Base-by-base conservation (phyloP, 495 filamentous ascomycete genomes). In the Aspergillus leporis region DNA sequence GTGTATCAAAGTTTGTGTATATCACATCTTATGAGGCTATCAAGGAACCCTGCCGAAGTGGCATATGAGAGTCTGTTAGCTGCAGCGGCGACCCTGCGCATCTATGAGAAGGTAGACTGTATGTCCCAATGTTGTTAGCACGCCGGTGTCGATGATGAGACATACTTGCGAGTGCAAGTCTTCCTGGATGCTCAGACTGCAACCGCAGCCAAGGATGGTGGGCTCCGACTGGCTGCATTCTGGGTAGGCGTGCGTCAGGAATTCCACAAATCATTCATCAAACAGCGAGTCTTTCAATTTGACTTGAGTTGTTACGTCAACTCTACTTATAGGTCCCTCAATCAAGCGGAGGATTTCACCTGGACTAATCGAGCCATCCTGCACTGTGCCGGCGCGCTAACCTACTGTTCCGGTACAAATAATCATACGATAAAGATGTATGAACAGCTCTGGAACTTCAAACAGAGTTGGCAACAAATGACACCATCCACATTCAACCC, bases 91-190 rank as follows among this genome's bases (percentile, higher is more conserved):
- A 71, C 72, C 9, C 58, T 72, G 19, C 69, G 69, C 25, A 70
- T 70, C 53, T 72, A 73, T n/a, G 70, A 74, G 52, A 68, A 74
- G 50, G 50, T 70, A 4, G 68, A 72, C 21, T 60, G 64, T 69
- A 30, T 53, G 65, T 62, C 3, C 51, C 38, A 18, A 9, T 0
- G 40, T 59, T 5, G 16, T 52, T 25, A 38, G 62, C 61, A 9
- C 62, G 67, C 23, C 50, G 61, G 59, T 18, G 34, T 55, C 19
- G 60, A 68, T 48, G 62, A 51, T 23, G 61, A 65, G 22, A 62
- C 54, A 10, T 56, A 53, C n/a, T 53, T 64, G 19, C 64, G 49
- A 25, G 61, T 61, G 19, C 67, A 69, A 54, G 56, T 65, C 47
- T 59, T 63, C 21, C 41, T 67, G 46, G 50, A 65, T 38, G 55